Evolutionary conservation across 768 basidiomycete species (phyloP).

Genomic region (Pisolithus orientalis): DNA sequence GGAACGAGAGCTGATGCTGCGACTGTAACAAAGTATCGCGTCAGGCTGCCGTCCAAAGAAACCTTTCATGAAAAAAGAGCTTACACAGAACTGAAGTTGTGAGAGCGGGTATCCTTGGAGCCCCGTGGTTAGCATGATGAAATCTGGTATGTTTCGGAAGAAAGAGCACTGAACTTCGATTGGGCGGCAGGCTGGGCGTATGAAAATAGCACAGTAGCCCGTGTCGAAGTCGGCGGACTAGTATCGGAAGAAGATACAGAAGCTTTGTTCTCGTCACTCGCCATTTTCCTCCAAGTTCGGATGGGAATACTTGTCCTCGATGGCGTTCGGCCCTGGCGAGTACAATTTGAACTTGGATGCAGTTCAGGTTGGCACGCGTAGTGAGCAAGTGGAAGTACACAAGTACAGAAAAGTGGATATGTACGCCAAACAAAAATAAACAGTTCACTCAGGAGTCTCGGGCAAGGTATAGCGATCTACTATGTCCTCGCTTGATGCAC

Average conservation of each 20-base stretch:
- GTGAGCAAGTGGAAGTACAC: too few relatives aligned
- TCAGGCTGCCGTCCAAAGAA: background rate
- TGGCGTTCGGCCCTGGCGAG: too few relatives aligned
- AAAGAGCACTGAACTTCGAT: conserved; percentile 23
- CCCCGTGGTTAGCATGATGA: conserved; percentile 10
- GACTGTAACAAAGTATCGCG: conserved; percentile 20
- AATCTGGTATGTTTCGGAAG: background rate
- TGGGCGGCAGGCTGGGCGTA: conserved; percentile 23
- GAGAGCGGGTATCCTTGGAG: conserved; percentile 23
- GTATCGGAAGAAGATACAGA: background rate
- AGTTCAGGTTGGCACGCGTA: too few relatives aligned
- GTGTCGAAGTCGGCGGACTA: background rate
- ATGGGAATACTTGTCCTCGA: too few relatives aligned
- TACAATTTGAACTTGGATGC: too few relatives aligned
- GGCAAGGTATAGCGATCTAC: too few relatives aligned
- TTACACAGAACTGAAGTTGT: conserved; percentile 31
- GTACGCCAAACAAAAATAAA: too few relatives aligned
- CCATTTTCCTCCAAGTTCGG: too few relatives aligned
- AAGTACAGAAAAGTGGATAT: too few relatives aligned
- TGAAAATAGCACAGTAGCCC: conserved; percentile 20
- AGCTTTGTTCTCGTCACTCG: too few relatives aligned
- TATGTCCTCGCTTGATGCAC: too few relatives aligned
- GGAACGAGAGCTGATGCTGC: conserved; percentile 31
- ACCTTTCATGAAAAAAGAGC: conserved; percentile 5
- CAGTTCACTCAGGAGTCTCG: too few relatives aligned